Evolutionary conservation across 208 protist genomes (phyloP), one percentile per base, ranked within the genome.

Genomic region (Sergeia podlipaevii): DNA sequence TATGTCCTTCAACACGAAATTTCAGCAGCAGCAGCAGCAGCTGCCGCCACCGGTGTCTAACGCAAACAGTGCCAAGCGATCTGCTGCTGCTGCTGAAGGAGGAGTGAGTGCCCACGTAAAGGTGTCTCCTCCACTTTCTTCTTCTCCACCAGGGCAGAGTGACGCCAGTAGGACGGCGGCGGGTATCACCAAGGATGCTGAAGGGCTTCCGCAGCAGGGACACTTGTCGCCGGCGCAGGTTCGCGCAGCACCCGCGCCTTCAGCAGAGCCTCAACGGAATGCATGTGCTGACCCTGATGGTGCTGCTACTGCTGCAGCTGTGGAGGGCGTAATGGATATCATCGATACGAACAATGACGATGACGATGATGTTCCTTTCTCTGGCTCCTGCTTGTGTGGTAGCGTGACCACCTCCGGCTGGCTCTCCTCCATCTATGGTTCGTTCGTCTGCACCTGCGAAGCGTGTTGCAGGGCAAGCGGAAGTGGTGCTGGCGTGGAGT

Each of bases 351-450:
- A 27, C 0, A 49, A 6, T 7, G 44, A 47, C 2, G 50, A 10
- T 8, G 50, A 10, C 2, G 53, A 42, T 3, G 77, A 78, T 17
- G 7, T 76, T 2, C 26, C 42, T 10, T 86, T 90, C 48, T 51
- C 21, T 18, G 81, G 76, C 7, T 10, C 59, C 6, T 93, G 85
- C 56, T 51, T 89, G 24, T 93, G 85, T 62, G 70, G 74, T 10
- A 58, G 58, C 8, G 38, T 62, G 10, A 49, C 42, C 8, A 48
- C 75, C 28, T 18, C 11, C 34, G 73, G 76, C 4, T 58, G 51
- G 24, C 61, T 86, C 11, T 93, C 81, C 32, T 58, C 54, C 52
- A 81, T 93, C 26, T 93, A 81, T 59, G 85, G 85, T 43, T 80
- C 74, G 18, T 89, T 93, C 50, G 46, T 89, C 3, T 93, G 85